Conservation (phyloP, 1,284 basidiomycete species). For the Cerrena zonata region DNA sequence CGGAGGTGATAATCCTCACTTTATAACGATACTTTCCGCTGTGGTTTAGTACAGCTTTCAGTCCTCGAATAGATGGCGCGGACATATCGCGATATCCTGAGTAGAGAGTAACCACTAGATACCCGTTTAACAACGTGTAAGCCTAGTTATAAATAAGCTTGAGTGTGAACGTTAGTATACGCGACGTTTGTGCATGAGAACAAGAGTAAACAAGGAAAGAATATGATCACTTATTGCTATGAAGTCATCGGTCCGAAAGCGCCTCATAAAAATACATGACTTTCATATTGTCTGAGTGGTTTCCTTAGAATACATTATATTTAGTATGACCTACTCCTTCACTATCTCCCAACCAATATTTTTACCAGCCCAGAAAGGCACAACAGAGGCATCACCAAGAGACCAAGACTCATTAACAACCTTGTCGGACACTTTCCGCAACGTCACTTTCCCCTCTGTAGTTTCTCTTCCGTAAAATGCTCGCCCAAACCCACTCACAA, state of each 20-base stretch:
- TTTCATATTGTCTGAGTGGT: too few relatives aligned
- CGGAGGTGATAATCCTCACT: slow-evolving; percentile 30
- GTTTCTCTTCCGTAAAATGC: slow-evolving; percentile 64
- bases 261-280: too few relatives aligned
- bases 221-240: too few relatives aligned
- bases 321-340: slow-evolving; percentile 4
- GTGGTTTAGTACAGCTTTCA: slow-evolving; percentile 57
- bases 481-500: slow-evolving; percentile 74
- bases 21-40: slow-evolving; percentile 58
- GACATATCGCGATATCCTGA: neutral
- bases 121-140: too few relatives aligned
- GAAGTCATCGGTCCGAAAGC: too few relatives aligned
- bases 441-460: slow-evolving; percentile 24
- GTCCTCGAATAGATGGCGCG: slow-evolving; percentile 33
- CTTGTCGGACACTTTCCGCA: slow-evolving; percentile 35
- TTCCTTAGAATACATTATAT: too few relatives aligned
- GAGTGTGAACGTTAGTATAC: too few relatives aligned
- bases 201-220: too few relatives aligned
- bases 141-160: too few relatives aligned
- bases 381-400: slow-evolving; percentile 54
- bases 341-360: slow-evolving; percentile 78
- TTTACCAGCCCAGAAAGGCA: slow-evolving; percentile 91
- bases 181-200: too few relatives aligned
- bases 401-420: slow-evolving; percentile 50
- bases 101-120: too few relatives aligned